A percentile compares a stretch with the other conserved stretches of the same genome.
Evolutionary conservation across 2,329 filamentous ascomycete species (phyloP).

Genomic region (Hypoxylon sp.): DNA sequence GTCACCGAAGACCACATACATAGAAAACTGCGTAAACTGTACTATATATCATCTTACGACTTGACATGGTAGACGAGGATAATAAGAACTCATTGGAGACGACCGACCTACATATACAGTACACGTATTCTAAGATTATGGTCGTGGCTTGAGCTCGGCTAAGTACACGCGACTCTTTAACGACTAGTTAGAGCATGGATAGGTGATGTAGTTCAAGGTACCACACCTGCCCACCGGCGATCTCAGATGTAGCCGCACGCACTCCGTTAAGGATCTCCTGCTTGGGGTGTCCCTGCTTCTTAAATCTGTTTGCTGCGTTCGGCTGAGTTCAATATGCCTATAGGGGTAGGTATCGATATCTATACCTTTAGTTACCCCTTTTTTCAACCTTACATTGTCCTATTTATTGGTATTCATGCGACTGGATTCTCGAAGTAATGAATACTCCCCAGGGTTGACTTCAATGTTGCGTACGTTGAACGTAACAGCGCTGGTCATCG

Average conservation of each 20-base stretch:
- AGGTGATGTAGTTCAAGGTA: constrained; percentile 16
- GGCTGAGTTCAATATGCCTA: constrained; percentile 8
- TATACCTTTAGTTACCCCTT: constrained; percentile 1
- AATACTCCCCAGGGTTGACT: constrained; percentile 31
- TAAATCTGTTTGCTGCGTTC: constrained; percentile 4
- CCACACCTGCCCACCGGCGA: constrained; percentile 24
- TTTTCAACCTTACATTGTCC: constrained; percentile 10
- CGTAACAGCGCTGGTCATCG: constrained; percentile 37
- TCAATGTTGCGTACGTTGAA: constrained; percentile 40
- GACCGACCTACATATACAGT: not conserved
- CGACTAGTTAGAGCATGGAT: constrained; percentile 12
- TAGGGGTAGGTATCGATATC: not conserved
- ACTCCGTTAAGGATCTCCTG: constrained; percentile 10
- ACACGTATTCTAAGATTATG: constrained; percentile 1
- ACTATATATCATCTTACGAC: constrained; percentile 7
- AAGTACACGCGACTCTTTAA: constrained; percentile 15
- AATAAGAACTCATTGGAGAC: constrained; percentile 5
- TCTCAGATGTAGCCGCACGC: constrained; percentile 34
- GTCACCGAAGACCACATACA: constrained; percentile 9
- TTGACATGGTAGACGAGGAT: constrained; percentile 9
- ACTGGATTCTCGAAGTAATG: constrained; percentile 32
- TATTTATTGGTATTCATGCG: constrained; percentile 6
- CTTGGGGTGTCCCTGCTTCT: constrained; percentile 24
- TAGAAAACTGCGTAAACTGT: not conserved
- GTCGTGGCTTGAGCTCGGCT: not conserved